Conservation (phyloP, 805 yeast species). For the Kluyveromyces starmeri region DNA sequence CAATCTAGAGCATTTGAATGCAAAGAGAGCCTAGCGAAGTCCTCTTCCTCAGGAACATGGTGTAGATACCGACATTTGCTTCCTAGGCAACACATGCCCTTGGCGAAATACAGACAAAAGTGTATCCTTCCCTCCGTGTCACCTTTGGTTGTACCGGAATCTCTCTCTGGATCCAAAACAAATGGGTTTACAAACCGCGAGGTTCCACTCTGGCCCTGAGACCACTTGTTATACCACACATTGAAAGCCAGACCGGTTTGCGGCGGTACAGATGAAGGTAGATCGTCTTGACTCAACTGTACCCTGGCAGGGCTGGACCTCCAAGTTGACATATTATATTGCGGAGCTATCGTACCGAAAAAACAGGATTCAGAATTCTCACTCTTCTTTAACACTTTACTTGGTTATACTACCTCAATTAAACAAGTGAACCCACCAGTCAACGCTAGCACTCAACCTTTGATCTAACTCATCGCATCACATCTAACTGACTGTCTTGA, state of each 20-base stretch:
- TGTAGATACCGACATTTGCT: conserved; percentile 69
- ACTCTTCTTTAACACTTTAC: too few relatives aligned
- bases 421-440: too few relatives aligned
- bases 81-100: conserved; percentile 82
- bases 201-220: conserved; percentile 38
- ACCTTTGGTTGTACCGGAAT: conserved; percentile 71
- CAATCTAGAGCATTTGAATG: conserved; percentile 51
- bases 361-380: too few relatives aligned
- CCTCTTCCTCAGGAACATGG: conserved; percentile 57
- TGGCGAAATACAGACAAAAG: conserved; percentile 78
- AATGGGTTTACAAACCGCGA: conserved; percentile 44
- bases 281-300: conserved; percentile 56
- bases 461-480: too few relatives aligned
- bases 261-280: conserved; percentile 55
- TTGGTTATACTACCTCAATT: too few relatives aligned
- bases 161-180: conserved; percentile 49
- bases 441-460: too few relatives aligned
- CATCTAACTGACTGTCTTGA: too few relatives aligned
- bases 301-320: conserved; percentile 51
- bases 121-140: conserved; percentile 38
- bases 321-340: conserved; percentile 12
- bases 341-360: too few relatives aligned
- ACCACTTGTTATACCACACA: conserved; percentile 86
- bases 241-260: conserved; percentile 78
- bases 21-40: conserved; percentile 45